phyloP scores from a whole-genome alignment of 2,329 filamentous ascomycete genomes.

The Colletotrichum orchidophilum region DNA sequence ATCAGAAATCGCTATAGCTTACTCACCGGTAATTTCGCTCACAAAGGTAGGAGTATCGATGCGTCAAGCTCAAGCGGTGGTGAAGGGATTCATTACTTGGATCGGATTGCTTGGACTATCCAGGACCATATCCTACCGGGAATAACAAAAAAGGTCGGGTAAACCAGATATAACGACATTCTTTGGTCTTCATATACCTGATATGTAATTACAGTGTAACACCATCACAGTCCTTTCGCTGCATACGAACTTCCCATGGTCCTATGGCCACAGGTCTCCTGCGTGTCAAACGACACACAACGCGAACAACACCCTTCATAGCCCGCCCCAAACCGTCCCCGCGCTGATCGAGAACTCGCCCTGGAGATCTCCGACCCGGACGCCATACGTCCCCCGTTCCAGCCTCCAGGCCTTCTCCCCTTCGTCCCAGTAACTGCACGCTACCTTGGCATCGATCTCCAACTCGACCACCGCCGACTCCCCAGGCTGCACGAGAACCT shows the following conservation, averaged over 20 bases:
- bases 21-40: no score
- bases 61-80: no score
- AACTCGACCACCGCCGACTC: conserved; percentile 10
- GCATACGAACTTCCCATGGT: not conserved
- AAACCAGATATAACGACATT: no score
- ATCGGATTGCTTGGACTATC: no score
- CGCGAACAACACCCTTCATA: not conserved
- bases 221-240: not conserved
- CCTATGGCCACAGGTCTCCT: not conserved
- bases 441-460: conserved; percentile 22
- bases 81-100: no score
- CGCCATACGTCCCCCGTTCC: conserved; percentile 24
- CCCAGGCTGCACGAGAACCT: conserved; percentile 12
- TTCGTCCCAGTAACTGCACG: conserved; percentile 31
- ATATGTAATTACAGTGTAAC: no score
- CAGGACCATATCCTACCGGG: not conserved
- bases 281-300: not conserved
- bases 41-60: no score
- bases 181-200: no score
- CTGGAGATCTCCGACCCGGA: conserved; percentile 11
- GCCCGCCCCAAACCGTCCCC: conserved; percentile 11
- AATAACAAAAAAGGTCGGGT: not conserved
- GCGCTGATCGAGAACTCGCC: conserved; percentile 5
- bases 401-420: conserved; percentile 20
- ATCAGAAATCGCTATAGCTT: no score